Conservation (phyloP, 805 yeast genomes). For the Saccharomyces paradoxus region DNA sequence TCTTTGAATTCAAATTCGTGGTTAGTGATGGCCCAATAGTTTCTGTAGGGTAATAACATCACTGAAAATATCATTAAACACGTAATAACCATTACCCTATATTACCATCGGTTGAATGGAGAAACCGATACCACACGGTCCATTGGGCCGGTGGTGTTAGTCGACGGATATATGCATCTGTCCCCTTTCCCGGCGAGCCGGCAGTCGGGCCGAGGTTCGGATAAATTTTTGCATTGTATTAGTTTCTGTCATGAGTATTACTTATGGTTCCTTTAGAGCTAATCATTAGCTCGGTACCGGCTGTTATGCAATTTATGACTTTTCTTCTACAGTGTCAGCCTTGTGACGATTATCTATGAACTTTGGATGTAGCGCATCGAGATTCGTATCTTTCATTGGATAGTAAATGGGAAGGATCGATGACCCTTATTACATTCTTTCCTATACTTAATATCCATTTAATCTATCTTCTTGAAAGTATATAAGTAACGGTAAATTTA, state of each 20-base stretch:
- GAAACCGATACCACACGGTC: neutral
- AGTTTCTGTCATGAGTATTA: neutral
- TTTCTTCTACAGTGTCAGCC: neutral
- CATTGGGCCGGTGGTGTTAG: neutral
- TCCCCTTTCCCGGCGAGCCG: neutral
- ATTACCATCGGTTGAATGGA: neutral
- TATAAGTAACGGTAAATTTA: neutral
- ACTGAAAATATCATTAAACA: neutral
- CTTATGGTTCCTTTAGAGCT: neutral
- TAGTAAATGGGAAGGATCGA: neutral
- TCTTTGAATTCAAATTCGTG: neutral
- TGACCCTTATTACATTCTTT: neutral
- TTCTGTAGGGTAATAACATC: neutral
- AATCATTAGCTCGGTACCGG: neutral
- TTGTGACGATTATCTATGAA: neutral
- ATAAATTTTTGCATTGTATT: neutral
- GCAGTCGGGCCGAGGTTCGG: neutral
- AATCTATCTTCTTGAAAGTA: neutral
- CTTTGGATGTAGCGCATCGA: neutral
- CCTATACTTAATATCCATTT: neutral
- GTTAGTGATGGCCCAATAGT: neutral
- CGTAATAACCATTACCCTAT: neutral
- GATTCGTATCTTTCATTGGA: neutral
- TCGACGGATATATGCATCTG: neutral
- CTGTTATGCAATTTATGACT: neutral